These are phyloP conservation scores for Russula dissimulans DNA, from an alignment of 768 basidiomycete species.

Conservation along the genomic window DNA sequence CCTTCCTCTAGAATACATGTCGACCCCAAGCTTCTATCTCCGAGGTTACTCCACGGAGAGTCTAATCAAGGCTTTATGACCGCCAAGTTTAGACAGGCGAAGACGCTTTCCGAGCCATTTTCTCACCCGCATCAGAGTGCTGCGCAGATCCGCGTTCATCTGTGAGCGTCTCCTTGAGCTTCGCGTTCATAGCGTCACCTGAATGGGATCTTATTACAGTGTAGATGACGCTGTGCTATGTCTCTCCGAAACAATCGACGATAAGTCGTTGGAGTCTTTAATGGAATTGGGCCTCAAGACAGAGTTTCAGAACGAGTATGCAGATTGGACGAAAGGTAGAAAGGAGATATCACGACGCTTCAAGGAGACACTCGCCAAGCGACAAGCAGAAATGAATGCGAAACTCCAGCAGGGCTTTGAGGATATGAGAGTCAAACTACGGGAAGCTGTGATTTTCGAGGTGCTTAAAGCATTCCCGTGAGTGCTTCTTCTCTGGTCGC, in stretches of 20 bases:
- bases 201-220: background rate
- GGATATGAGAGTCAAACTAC: background rate
- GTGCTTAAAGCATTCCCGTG: slow-evolving; percentile 6
- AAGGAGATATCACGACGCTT: background rate
- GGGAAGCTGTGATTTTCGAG: background rate
- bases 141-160: background rate
- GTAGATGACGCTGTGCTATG: slow-evolving; percentile 1
- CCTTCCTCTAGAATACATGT: background rate
- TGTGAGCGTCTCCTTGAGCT: background rate
- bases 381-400: background rate
- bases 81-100: background rate
- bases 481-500: background rate
- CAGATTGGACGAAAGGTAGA: background rate
- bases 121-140: background rate
- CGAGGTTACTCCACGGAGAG: slow-evolving; percentile 17
- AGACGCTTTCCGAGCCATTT: background rate
- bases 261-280: background rate
- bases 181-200: background rate
- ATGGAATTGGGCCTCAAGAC: background rate
- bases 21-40: background rate
- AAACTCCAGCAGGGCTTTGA: background rate
- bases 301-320: background rate
- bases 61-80: slow-evolving; percentile 19
- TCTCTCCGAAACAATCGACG: slow-evolving; percentile 10
- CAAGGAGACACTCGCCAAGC: background rate